A percentile compares a stretch with the other conserved stretches of the same genome.
Conservation (phyloP, 495 filamentous ascomycete genomes). For the Lineolata rhizophorae region DNA sequence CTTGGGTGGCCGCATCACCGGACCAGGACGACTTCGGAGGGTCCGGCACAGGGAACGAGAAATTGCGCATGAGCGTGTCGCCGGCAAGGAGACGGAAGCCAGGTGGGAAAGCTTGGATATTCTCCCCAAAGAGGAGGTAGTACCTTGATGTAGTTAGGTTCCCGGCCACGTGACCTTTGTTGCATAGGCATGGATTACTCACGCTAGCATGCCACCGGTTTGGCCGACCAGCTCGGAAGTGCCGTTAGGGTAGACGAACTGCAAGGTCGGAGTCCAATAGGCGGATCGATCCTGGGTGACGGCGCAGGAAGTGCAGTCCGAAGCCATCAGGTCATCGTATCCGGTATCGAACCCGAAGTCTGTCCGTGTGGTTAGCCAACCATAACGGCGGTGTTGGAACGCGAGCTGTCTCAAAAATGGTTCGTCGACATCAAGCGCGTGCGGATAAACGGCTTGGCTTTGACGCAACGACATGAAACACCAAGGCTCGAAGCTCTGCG, state of each 20-base stretch:
- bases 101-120: constrained; percentile 53
- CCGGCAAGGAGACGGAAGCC: constrained; percentile 79
- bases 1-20: constrained; percentile 34
- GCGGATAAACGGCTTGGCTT: no score
- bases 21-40: constrained; percentile 53
- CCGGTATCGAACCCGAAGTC: constrained; percentile 26
- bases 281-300: constrained; percentile 38
- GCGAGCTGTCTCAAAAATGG: constrained; percentile 3
- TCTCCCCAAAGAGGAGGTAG: constrained; percentile 43
- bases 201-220: constrained; percentile 36
- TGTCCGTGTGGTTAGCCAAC: constrained; percentile 12
- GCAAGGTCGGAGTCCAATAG: constrained; percentile 38
- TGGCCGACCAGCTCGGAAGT: constrained; percentile 28
- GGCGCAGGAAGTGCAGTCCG: constrained; percentile 32
- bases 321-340: constrained; percentile 21
- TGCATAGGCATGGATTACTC: constrained; percentile 8
- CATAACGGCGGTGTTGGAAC: constrained; percentile 2
- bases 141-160: constrained; percentile 21
- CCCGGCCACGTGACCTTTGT: no score
- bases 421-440: no score
- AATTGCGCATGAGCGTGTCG: constrained; percentile 43
- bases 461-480: constrained; percentile 1
- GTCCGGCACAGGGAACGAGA: constrained; percentile 45
- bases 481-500: constrained; percentile 4
- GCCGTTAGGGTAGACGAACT: constrained; percentile 34